Evolutionary conservation across 176 grass and related monocot genomes (phyloP).

Genomic region (Raddia guianensis): DNA sequence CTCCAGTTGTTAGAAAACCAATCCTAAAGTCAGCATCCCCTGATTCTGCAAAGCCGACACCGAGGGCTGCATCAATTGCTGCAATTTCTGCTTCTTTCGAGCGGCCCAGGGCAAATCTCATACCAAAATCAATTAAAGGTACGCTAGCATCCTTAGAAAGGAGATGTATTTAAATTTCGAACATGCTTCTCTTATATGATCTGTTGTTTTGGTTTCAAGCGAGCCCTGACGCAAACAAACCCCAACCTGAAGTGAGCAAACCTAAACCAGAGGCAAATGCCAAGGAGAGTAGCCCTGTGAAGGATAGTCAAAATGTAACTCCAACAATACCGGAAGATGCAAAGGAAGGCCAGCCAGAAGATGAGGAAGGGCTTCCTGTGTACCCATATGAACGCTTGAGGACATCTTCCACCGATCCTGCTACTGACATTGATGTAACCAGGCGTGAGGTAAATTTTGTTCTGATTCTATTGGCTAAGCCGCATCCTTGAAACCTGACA

Average conservation of each 20-base stretch:
- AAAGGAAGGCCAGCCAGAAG: constrained; percentile 71
- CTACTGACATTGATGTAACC: constrained; percentile 71
- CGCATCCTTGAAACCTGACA: not conserved
- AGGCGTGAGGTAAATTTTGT: constrained; percentile 78
- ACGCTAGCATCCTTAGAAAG: constrained; percentile 36
- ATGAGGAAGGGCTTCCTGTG: constrained; percentile 64
- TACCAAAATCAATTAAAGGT: constrained; percentile 98
- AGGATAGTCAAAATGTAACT: constrained; percentile 51
- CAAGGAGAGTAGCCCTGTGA: constrained; percentile 57
- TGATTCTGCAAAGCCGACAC: constrained; percentile 65
- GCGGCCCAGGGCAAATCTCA: constrained; percentile 77
- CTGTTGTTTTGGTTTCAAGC: constrained; percentile 55
- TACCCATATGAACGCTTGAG: constrained; percentile 84
- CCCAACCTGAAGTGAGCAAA: constrained; percentile 61
- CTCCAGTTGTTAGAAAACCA: constrained; percentile 73
- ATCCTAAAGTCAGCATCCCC: constrained; percentile 56
- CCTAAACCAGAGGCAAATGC: constrained; percentile 63
- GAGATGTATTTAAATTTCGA: not conserved
- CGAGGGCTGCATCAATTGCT: constrained; percentile 61
- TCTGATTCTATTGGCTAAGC: not conserved
- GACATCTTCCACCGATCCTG: constrained; percentile 64
- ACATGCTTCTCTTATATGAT: constrained; percentile 42
- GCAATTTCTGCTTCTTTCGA: constrained; percentile 81
- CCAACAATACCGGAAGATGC: constrained; percentile 73
- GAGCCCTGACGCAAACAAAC: constrained; percentile 64